These are phyloP conservation scores for Torulaspora maleeae DNA, from an alignment of 805 yeast species.

Conservation along the genomic window DNA sequence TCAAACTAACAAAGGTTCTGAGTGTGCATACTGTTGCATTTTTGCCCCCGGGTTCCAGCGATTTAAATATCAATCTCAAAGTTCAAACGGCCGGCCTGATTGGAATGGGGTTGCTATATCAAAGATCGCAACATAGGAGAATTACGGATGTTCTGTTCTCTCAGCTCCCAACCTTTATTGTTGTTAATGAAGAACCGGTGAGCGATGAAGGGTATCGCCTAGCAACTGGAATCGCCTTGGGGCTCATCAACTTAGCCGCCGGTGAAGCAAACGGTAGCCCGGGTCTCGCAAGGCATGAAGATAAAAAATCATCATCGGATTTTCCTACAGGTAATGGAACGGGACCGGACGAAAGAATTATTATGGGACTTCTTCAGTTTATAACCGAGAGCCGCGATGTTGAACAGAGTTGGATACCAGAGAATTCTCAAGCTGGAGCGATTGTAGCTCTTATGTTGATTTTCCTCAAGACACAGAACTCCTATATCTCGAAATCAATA, in stretches of 20 bases:
- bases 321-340: not conserved
- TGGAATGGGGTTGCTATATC: slow-evolving; percentile 82
- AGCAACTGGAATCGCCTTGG: slow-evolving; percentile 86
- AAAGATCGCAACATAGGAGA: slow-evolving; percentile 72
- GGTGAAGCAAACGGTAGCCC: slow-evolving; percentile 41
- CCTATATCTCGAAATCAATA: slow-evolving; percentile 50
- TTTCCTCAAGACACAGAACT: slow-evolving; percentile 62
- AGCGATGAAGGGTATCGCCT: slow-evolving; percentile 77
- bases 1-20: slow-evolving; percentile 80
- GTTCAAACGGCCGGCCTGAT: slow-evolving; percentile 91
- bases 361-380: slow-evolving; percentile 42
- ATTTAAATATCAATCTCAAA: slow-evolving; percentile 71
- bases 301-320: slow-evolving; percentile 49
- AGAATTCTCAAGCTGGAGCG: slow-evolving; percentile 57
- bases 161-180: slow-evolving; percentile 52
- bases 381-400: slow-evolving; percentile 20
- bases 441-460: slow-evolving; percentile 70
- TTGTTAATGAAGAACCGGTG: slow-evolving; percentile 50
- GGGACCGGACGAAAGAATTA: slow-evolving; percentile 28
- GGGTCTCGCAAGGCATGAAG: slow-evolving; percentile 53
- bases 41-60: slow-evolving; percentile 86
- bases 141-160: slow-evolving; percentile 76
- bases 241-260: slow-evolving; percentile 74
- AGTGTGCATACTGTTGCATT: slow-evolving; percentile 91
- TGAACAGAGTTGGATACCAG: slow-evolving; percentile 32